Base-by-base conservation (phyloP, 768 basidiomycete genomes). In the Rickenella mellea region DNA sequence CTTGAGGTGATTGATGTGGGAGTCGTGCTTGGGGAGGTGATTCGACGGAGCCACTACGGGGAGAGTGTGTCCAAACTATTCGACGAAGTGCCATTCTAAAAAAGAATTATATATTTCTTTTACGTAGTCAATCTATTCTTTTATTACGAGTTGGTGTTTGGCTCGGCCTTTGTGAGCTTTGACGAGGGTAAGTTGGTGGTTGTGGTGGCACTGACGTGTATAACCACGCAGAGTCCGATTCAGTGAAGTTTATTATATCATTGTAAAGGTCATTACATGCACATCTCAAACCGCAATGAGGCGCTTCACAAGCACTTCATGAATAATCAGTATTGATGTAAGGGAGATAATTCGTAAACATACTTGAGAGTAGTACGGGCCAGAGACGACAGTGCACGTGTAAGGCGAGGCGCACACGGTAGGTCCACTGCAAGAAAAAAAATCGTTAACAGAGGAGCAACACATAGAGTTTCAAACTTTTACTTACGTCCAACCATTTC, bases 1-100 rank as follows among this genome's bases (percentile, higher is more conserved):
- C 29, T 30, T 7, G 30, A 32, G 30, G n/a, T 92, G 41, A 82
- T 99, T 51, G n/a, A n/a, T n/a, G n/a, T 99, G 50, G 89, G 90
- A 20, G 80, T 83, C 15, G 91, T 97, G 51, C 76, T 99, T 36
- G 96, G 91, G 29, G 94, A 98, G 73, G 88, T 92, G 49, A 94
- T 98, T 46, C 70, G 94, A 52, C 74, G 94, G 48, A 93, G 88
- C 53, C 94, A 97, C 61, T 97, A 96, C 55, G 94, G 94, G n/a
- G 89, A 92, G 65, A 86, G 85, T 64, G 82, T 91, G n/a, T n/a
- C n/a, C n/a, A n/a, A n/a, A n/a, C n/a, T n/a, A 50, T 91, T 91
- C 65, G 76, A 89, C 55, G 87, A 91, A 62, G 85, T 91, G 53
- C 87, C 87, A 52, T 90, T 86, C 62, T 89, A 76, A 69, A 50